Conservation (phyloP, 1,284 basidiomycete genomes). For the Trichosporon ovoides region DNA sequence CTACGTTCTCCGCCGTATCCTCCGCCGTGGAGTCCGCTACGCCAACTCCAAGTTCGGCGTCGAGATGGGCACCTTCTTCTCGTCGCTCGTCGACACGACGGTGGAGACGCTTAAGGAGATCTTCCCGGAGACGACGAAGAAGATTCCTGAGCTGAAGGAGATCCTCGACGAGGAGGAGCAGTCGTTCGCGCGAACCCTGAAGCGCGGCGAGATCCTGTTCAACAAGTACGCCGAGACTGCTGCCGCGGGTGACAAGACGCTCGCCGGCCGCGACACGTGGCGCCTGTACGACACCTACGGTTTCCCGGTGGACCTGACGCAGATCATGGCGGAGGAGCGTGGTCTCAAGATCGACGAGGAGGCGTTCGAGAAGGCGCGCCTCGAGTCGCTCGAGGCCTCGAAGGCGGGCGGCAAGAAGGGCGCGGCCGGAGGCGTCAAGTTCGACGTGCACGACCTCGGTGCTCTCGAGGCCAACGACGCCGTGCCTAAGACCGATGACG, state of each 20-base stretch:
- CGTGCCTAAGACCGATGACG: conserved; percentile 93
- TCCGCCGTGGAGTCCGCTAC: conserved; percentile 87
- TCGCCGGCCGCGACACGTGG: conserved; percentile 93
- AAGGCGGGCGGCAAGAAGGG: conserved; percentile 69
- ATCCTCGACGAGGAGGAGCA: conserved; percentile 97
- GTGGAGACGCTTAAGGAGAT: conserved; percentile 81
- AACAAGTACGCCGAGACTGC: conserved; percentile 79
- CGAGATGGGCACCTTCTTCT: conserved; percentile 93
- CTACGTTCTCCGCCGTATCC: conserved; percentile 87
- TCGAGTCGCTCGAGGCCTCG: conserved; percentile 82
- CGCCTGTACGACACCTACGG: conserved; percentile 96
- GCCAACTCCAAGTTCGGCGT: conserved; percentile 93
- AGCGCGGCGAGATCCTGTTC: conserved; percentile 94
- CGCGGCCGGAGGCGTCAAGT: conserved; percentile 66
- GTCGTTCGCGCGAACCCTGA: conserved; percentile 91
- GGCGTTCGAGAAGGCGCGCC: conserved; percentile 86
- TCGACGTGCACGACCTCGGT: conserved; percentile 94
- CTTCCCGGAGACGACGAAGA: conserved; percentile 91
- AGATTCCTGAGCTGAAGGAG: conserved; percentile 80
- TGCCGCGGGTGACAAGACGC: conserved; percentile 60
- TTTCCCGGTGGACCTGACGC: conserved; percentile 94
- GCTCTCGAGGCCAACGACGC: conserved; percentile 70
- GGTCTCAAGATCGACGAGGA: conserved; percentile 77
- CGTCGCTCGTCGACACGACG: conserved; percentile 80
- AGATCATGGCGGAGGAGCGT: conserved; percentile 95